Evolutionary conservation across 2,329 filamentous ascomycete species (phyloP).

Genomic region (Hysterium pulicare): DNA sequence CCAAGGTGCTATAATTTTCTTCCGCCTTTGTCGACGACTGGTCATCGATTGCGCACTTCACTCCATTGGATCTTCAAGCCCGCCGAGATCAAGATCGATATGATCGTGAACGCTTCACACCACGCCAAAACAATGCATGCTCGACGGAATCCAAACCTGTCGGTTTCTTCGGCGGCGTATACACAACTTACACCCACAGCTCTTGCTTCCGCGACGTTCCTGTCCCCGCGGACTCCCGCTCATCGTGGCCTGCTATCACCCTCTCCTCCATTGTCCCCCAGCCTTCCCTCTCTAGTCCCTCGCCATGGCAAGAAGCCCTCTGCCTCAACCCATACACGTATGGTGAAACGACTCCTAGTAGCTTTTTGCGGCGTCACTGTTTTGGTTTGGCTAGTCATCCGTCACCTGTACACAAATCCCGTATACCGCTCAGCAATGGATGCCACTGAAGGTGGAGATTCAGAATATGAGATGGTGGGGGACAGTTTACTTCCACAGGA

Average conservation of each 20-base stretch:
- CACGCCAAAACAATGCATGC: slow-evolving; percentile 43
- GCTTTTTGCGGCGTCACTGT: slow-evolving; percentile 50
- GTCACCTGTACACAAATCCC: slow-evolving; percentile 26
- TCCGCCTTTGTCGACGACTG: background rate
- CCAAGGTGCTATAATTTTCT: slow-evolving; percentile 3
- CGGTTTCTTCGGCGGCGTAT: slow-evolving; percentile 41
- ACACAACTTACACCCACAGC: slow-evolving; percentile 32
- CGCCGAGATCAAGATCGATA: slow-evolving; percentile 10
- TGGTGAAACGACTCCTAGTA: slow-evolving; percentile 55
- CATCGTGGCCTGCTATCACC: slow-evolving; percentile 61
- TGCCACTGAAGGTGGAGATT: slow-evolving; percentile 14
- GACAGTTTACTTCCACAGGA: slow-evolving; percentile 66
- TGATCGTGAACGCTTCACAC: slow-evolving; percentile 35
- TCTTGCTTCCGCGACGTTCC: slow-evolving; percentile 32
- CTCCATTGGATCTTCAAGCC: no score
- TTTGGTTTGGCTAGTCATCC: slow-evolving; percentile 50
- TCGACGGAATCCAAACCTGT: slow-evolving; percentile 46
- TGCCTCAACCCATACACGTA: slow-evolving; percentile 52
- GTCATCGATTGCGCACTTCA: no score
- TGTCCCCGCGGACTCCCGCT: slow-evolving; percentile 33
- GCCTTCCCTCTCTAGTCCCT: slow-evolving; percentile 65
- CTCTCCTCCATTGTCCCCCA: slow-evolving; percentile 67
- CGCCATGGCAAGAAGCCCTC: slow-evolving; percentile 61
- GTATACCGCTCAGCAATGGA: slow-evolving; percentile 12
- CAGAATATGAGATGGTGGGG: slow-evolving; percentile 65